These are phyloP conservation scores for Blepharisma japonicum DNA, from an alignment of 73 alveolate species.

Conservation along the genomic window DNA sequence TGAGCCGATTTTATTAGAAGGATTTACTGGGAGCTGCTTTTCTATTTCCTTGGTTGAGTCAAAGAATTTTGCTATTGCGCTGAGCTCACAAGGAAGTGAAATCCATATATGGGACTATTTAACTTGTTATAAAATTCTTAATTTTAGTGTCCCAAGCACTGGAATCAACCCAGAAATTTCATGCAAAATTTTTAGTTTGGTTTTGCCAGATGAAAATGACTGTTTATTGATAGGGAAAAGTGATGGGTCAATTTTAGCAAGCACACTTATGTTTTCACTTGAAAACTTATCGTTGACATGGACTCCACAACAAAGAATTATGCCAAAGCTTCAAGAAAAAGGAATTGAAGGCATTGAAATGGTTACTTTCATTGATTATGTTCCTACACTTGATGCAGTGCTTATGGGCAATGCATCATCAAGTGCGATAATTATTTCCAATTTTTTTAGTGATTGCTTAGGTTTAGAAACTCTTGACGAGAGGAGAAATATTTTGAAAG, in stretches of 20 bases:
- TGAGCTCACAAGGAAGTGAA: conserved; percentile 6
- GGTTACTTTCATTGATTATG: too few relatives aligned
- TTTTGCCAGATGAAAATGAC: background rate
- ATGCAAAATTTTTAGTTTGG: background rate
- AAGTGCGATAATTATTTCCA: too few relatives aligned
- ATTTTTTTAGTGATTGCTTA: too few relatives aligned
- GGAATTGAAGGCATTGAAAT: too few relatives aligned
- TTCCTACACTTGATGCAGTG: too few relatives aligned
- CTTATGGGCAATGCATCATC: too few relatives aligned
- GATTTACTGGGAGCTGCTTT: conserved; percentile 7
- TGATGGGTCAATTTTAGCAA: conserved; percentile 5
- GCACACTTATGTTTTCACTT: too few relatives aligned
- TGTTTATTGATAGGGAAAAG: background rate
- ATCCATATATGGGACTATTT: background rate
- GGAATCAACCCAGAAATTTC: background rate
- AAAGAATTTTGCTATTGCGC: background rate
- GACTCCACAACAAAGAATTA: too few relatives aligned
- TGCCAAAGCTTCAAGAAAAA: too few relatives aligned
- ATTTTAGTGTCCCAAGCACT: background rate
- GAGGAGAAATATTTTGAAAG: too few relatives aligned
- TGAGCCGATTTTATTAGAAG: background rate
- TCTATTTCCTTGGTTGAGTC: background rate
- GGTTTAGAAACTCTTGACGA: too few relatives aligned
- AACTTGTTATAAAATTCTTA: background rate
- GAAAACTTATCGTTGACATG: too few relatives aligned